phyloP scores from a whole-genome alignment of 2,329 filamentous ascomycete genomes.

The Didymellaceae sp. region DNA sequence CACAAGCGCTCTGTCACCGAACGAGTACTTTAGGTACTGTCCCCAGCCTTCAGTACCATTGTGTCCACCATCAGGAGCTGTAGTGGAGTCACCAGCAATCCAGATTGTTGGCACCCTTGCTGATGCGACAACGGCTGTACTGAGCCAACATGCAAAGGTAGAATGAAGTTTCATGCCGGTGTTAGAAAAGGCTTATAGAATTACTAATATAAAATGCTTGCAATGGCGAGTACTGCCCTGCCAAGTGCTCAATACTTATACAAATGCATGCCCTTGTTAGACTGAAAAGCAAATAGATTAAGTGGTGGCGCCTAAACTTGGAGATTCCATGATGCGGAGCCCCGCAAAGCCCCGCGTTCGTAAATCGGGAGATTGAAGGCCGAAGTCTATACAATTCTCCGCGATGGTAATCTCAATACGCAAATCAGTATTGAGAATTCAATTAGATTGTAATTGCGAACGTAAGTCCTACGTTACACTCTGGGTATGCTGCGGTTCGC shows the following conservation, averaged over 20 bases:
- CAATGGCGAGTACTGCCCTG: not conserved
- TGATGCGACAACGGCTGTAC: not conserved
- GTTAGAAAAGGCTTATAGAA: not conserved
- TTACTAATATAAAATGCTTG: too few relatives aligned
- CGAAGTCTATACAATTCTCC: conserved; percentile 15
- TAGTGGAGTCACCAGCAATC: conserved; percentile 65
- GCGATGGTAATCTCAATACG: not conserved
- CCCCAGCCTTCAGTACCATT: conserved; percentile 61
- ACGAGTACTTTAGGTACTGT: conserved; percentile 61
- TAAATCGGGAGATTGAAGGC: conserved; percentile 5
- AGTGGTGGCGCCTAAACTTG: not conserved
- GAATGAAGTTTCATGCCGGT: conserved; percentile 1
- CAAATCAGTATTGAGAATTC: too few relatives aligned
- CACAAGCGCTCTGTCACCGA: conserved; percentile 52
- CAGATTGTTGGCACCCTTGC: conserved; percentile 28
- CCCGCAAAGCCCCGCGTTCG: conserved; percentile 16
- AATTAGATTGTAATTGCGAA: too few relatives aligned
- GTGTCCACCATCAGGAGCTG: conserved; percentile 56
- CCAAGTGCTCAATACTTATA: conserved; percentile 13
- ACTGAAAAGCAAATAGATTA: not conserved
- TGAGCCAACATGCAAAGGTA: conserved; percentile 1
- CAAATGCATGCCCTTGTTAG: not conserved
- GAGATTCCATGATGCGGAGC: conserved; percentile 12
- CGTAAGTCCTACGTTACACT: too few relatives aligned
- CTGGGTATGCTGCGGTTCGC: too few relatives aligned